Evolutionary conservation across 441 rosid genomes (phyloP).

Genomic region (Macaranga tanarius): DNA sequence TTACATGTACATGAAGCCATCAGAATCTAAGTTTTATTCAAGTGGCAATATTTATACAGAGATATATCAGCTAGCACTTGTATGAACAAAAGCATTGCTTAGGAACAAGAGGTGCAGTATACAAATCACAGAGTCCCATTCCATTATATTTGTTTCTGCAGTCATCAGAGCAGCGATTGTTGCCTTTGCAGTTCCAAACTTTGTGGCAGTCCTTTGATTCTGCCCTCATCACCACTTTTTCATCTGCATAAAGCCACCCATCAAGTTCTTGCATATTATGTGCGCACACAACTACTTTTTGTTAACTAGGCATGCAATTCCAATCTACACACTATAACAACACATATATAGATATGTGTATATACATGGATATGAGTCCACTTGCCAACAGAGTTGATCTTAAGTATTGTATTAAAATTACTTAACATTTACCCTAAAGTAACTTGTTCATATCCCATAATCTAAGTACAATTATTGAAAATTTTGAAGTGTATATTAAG

Average conservation of each 20-base stretch:
- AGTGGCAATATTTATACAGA: not conserved
- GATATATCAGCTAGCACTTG: conserved; percentile 23
- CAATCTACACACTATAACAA: too few relatives aligned
- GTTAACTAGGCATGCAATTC: too few relatives aligned
- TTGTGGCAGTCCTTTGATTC: conserved; percentile 43
- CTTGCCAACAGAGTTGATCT: too few relatives aligned
- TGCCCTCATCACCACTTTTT: conserved; percentile 7
- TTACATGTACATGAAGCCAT: not conserved
- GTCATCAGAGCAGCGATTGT: conserved; percentile 36
- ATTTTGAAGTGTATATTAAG: too few relatives aligned
- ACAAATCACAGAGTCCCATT: conserved; percentile 35
- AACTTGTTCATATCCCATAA: too few relatives aligned
- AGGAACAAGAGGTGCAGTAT: conserved; percentile 37
- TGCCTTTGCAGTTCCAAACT: conserved; percentile 41
- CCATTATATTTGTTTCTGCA: conserved; percentile 36
- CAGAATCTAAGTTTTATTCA: not conserved
- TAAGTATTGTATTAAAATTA: too few relatives aligned
- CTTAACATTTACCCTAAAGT: too few relatives aligned
- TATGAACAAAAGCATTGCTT: conserved; percentile 47
- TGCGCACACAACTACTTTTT: too few relatives aligned
- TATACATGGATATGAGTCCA: too few relatives aligned
- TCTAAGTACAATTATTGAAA: too few relatives aligned
- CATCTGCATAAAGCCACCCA: conserved; percentile 17
- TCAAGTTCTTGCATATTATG: too few relatives aligned
- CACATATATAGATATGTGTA: too few relatives aligned